phyloP scores from a whole-genome alignment of 345 rosid genomes.

The Hibiscus tridactylites region DNA sequence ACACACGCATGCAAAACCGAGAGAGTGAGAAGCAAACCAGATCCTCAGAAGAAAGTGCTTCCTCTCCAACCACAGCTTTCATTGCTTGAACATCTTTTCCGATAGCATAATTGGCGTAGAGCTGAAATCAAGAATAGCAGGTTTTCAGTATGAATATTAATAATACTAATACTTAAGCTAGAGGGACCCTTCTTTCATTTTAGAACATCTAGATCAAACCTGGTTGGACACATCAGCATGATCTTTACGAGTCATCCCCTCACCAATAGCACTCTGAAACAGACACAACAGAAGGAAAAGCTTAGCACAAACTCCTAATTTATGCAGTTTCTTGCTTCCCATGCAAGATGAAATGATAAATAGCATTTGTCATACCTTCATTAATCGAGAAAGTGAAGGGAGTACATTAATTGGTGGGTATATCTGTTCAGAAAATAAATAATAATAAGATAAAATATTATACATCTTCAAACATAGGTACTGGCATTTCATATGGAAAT shows the following conservation, averaged over 20 bases:
- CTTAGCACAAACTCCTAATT: neutral
- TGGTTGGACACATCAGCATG: conserved; percentile 96
- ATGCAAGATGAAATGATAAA: neutral
- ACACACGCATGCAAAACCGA: neutral
- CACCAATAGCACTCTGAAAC: conserved; percentile 31
- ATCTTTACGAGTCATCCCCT: conserved; percentile 95
- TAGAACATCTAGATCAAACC: conserved; percentile 27
- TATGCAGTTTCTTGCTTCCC: neutral
- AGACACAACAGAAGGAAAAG: neutral
- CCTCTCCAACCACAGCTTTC: conserved; percentile 99
- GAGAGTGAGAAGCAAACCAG: conserved; percentile 41
- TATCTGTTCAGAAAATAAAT: conserved; percentile 44
- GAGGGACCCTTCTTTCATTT: neutral
- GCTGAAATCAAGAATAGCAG: conserved; percentile 34
- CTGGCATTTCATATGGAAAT: neutral
- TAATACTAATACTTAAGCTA: neutral
- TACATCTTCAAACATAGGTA: neutral
- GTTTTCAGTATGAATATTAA: neutral
- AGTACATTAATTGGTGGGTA: conserved; percentile 98
- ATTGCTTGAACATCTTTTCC: conserved; percentile 98
- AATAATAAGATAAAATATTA: neutral
- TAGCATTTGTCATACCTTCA: conserved; percentile 55
- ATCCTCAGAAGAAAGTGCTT: conserved; percentile 98
- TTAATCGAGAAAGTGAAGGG: conserved; percentile 91
- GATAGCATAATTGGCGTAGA: conserved; percentile 92